Evolutionary conservation across 768 basidiomycete genomes (phyloP), one percentile per base, ranked within the genome.

Genomic region (Russula lepida): DNA sequence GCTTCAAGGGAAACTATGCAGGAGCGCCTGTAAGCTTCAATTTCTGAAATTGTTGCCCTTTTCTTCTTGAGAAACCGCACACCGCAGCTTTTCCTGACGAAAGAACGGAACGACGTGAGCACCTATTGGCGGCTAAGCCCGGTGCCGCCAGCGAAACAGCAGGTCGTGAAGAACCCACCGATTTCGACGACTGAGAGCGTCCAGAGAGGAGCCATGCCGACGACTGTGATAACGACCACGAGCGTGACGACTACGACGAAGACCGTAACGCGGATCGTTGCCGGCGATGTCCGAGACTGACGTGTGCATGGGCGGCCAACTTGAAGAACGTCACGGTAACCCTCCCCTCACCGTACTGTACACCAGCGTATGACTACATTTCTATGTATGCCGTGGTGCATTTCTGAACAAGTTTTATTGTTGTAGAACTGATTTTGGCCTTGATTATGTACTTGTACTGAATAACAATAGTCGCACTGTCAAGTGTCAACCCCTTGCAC

Each of bases 171-270:
- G 57, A 54, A 56, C 56, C 51, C 58, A 5, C 59, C 63, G 17
- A 54, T 59, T 6, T 48, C 64, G 35, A 62, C 39, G 46, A 62
- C 57, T 5, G 35, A 37, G 15, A 37, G 15, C 15, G 13, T 37
- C 5, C 15, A 37, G 35, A 37, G 35, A 37, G 35, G 35, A 37
- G 35, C 15, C 5, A 15, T 6, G 35, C 13, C 35, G 35, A 37
- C 44, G 50, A 65, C 54, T 7, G 39, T 64, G 25, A 61, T 65
- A 32, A 66, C 64, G 48, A 65, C 66, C 11, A 66, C 66, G 49
- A n/a, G n/a, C n/a, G n/a, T n/a, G n/a, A 63, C 66, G 25, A 64
- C 54, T 1, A 62, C 57, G 19, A 62, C 65, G 51, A 64, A 60
- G 27, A 66, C 63, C 3, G 49, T 66, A 12, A 64, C 63, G 35